Evolutionary conservation across 805 yeast genomes (phyloP).

Genomic region (Limtongozyma cylindracea): DNA sequence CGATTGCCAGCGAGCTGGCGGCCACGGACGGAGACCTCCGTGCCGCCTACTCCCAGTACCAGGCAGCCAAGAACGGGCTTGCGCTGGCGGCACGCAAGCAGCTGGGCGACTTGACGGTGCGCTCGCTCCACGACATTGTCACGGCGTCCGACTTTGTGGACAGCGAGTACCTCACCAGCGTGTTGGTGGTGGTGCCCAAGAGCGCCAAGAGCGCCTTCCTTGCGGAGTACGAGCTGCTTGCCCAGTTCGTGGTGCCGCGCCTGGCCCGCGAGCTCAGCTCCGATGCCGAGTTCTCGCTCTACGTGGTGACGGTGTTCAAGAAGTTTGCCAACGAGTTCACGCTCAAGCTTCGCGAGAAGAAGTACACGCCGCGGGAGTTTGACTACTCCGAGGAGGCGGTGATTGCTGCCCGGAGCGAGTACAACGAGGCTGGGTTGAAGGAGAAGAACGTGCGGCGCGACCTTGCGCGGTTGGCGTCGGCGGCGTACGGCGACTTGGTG

Average conservation of each 20-base stretch:
- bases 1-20: conserved; percentile 52
- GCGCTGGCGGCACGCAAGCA: conserved; percentile 80
- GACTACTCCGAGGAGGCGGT: conserved; percentile 58
- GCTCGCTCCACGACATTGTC: conserved; percentile 76
- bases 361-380: conserved; percentile 86
- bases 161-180: conserved; percentile 69
- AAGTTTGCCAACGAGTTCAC: conserved; percentile 51
- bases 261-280: conserved; percentile 44
- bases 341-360: conserved; percentile 51
- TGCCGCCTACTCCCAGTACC: conserved; percentile 48
- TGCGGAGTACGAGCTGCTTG: conserved; percentile 46
- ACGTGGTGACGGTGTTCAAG: conserved; percentile 64
- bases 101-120: conserved; percentile 80
- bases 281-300: conserved; percentile 55
- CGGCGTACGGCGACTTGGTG: conserved; percentile 76
- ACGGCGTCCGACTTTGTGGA: conserved; percentile 62
- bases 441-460: conserved; percentile 60
- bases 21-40: conserved; percentile 72
- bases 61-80: conserved; percentile 60
- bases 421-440: conserved; percentile 41
- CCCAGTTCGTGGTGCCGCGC: conserved; percentile 77
- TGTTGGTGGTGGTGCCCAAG: conserved; percentile 77
- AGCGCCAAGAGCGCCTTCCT: conserved; percentile 31
- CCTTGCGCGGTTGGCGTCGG: conserved; percentile 54
- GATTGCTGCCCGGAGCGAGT: conserved; percentile 54